These are phyloP conservation scores for Canna indica DNA, from an alignment of 176 grass and related monocot species.

Conservation along the genomic window DNA sequence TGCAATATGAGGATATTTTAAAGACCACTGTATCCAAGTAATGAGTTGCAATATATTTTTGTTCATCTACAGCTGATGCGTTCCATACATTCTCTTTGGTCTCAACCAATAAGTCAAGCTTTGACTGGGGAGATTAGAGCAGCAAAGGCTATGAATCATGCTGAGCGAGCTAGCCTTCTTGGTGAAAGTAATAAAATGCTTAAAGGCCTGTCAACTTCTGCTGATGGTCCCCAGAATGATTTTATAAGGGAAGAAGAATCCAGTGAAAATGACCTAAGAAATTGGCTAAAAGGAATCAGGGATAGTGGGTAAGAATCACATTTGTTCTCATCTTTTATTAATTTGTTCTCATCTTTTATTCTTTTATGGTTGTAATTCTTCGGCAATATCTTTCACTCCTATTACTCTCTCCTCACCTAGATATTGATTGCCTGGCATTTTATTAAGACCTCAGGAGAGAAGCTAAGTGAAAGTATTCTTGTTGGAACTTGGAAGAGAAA, in stretches of 20 bases:
- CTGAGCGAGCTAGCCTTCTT: slow-evolving; percentile 76
- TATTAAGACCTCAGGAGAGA: too few species aligned
- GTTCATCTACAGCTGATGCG: slow-evolving; percentile 53
- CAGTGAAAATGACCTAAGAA: slow-evolving; percentile 83
- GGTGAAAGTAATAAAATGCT: slow-evolving; percentile 69
- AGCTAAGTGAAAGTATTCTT: too few species aligned
- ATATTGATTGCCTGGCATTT: too few species aligned
- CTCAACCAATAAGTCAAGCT: slow-evolving; percentile 51
- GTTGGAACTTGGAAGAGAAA: not conserved
- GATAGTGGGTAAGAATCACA: slow-evolving; percentile 76
- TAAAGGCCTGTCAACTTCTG: slow-evolving; percentile 46
- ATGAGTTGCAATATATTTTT: not conserved
- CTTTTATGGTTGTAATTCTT: not conserved
- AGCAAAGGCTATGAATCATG: slow-evolving; percentile 70
- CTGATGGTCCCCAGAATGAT: slow-evolving; percentile 54
- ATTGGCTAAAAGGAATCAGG: slow-evolving; percentile 88
- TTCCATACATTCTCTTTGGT: slow-evolving; percentile 79
- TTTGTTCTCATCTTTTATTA: not conserved
- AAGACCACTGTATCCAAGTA: not conserved
- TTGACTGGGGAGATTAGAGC: slow-evolving; percentile 58
- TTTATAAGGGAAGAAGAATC: slow-evolving; percentile 62
- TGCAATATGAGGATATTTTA: not conserved
- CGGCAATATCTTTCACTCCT: not conserved
- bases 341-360: not conserved
- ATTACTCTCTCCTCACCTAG: too few species aligned